Evolutionary conservation across 352 stramenopile species (phyloP).

Genomic region (Phytophthora quininea): DNA sequence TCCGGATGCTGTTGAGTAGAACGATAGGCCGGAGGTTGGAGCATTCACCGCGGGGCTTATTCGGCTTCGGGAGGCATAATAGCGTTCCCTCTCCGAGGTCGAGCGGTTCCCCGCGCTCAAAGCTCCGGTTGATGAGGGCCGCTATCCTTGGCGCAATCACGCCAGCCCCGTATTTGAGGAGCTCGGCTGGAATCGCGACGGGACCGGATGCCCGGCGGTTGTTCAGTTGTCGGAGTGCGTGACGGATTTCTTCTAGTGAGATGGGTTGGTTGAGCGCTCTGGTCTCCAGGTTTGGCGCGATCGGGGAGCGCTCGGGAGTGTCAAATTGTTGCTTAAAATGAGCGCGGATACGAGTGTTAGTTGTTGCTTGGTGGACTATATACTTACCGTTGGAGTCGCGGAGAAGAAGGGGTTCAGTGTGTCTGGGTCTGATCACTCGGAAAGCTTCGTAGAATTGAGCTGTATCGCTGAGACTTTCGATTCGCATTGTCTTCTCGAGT

Average conservation of each 20-base stretch:
- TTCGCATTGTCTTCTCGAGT: background rate
- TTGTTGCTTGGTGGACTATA: background rate
- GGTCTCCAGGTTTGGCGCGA: background rate
- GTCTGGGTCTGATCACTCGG: background rate
- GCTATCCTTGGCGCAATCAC: background rate
- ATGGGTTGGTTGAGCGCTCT: background rate
- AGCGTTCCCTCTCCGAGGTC: background rate
- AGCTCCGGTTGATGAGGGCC: background rate
- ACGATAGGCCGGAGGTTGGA: conserved; percentile 19
- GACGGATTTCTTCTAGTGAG: background rate
- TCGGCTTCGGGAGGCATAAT: conserved; percentile 7
- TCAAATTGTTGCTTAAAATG: background rate
- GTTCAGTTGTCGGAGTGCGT: background rate
- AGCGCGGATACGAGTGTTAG: background rate
- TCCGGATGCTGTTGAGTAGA: conserved; percentile 7
- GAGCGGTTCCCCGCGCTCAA: conserved; percentile 2
- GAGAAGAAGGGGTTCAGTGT: background rate
- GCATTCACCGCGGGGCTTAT: conserved; percentile 1
- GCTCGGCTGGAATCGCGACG: conserved; percentile 3
- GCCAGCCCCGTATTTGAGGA: conserved; percentile 10
- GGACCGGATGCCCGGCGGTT: background rate
- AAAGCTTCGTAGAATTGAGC: background rate
- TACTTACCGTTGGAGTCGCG: background rate
- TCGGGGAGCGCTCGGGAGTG: background rate
- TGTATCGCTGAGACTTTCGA: background rate